Percentiles rank a stretch among this genome's conserved stretches.
These are phyloP conservation scores for Leccinum fibrillosum DNA, from an alignment of 768 basidiomycete genomes.

Conservation along the genomic window DNA sequence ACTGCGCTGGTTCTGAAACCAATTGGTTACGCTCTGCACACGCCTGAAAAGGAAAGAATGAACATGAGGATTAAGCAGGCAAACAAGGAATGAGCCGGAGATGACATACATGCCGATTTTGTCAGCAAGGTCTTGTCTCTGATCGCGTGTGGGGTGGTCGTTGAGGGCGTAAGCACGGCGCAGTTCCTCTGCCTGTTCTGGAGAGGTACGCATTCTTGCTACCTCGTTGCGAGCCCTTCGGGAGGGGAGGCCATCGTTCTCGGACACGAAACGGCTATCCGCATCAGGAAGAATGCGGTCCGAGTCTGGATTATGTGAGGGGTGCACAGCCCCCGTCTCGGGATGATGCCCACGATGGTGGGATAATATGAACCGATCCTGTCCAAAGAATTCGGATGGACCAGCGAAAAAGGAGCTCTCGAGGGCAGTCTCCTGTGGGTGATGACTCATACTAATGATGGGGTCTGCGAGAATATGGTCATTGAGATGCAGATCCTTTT, in stretches of 20 bases:
- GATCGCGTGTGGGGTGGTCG: slow-evolving; percentile 66
- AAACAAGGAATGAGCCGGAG: slow-evolving; percentile 8
- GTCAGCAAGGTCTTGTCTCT: slow-evolving; percentile 60
- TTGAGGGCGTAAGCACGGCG: slow-evolving; percentile 61
- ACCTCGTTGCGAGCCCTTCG: slow-evolving; percentile 29
- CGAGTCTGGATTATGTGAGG: slow-evolving; percentile 41
- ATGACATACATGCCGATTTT: slow-evolving; percentile 72
- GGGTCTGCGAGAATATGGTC: slow-evolving; percentile 26
- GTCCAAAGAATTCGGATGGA: slow-evolving; percentile 28
- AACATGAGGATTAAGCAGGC: slow-evolving; percentile 25
- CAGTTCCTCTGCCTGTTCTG: slow-evolving; percentile 67
- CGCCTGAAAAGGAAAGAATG: slow-evolving; percentile 46
- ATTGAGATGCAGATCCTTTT: slow-evolving; percentile 32
- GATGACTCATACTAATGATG: neutral
- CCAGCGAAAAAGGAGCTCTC: slow-evolving; percentile 33
- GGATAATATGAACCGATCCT: slow-evolving; percentile 32
- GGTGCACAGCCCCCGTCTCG: slow-evolving; percentile 22
- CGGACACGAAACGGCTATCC: slow-evolving; percentile 49
- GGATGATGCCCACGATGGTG: slow-evolving; percentile 32
- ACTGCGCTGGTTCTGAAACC: slow-evolving; percentile 86
- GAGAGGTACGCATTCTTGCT: slow-evolving; percentile 56
- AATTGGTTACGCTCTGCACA: slow-evolving; percentile 77
- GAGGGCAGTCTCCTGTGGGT: slow-evolving; percentile 18
- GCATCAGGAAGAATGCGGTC: slow-evolving; percentile 49
- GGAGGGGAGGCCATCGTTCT: slow-evolving; percentile 41